Base-by-base conservation (phyloP, 257 asterid genomes). In the Eustoma russellianum region DNA sequence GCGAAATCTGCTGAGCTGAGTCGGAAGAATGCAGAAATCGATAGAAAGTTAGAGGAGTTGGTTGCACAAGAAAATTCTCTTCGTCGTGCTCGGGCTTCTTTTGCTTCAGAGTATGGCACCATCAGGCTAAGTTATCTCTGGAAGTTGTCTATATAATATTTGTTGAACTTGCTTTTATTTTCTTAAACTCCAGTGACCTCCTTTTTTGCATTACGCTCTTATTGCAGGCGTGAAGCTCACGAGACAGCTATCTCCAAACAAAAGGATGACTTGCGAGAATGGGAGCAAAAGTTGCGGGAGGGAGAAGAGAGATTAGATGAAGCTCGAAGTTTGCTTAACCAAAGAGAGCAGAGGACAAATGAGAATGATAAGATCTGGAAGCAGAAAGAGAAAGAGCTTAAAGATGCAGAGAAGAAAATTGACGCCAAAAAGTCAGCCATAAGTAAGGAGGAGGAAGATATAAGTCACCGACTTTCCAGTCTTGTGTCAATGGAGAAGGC, bases 291-390 rank as follows among this genome's bases (percentile, higher is more conserved):
- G 60, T 74, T 92, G 56, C 83, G 73, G 59, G 95, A 72, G 71
- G 82, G 86, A 52, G 99, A 88, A 80, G 94, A 85, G 72, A 79
- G 92, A 66, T 68, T 88, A 50, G 91, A 86, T 71, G 95, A 92
- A 45, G 72, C 83, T 59, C 77, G 93, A 70, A 76, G 91, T 66
- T 76, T 92, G 71, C 83, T 92, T 66, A 88, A 88, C 69, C 86
- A 83, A 75, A 81, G 99, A 77, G 99, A 92, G 76, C 88, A 83
- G 68, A 79, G 81, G 66, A 93, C 93, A 24, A 92, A 88, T 59
- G 93, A 79, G 55, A 77, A 70, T 71, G 99, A 92, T 73, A 85
- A 60, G 52, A 52, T 74, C 40, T 66, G 79, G 77, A 81, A 78
- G 69, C 81, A 79, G 47, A 92, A 83, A 60, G 88, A 85, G 66